A percentile compares a stretch with the other conserved stretches of the same genome.
Conservation (phyloP, 495 filamentous ascomycete genomes). For the Chaetomium tenue region DNA sequence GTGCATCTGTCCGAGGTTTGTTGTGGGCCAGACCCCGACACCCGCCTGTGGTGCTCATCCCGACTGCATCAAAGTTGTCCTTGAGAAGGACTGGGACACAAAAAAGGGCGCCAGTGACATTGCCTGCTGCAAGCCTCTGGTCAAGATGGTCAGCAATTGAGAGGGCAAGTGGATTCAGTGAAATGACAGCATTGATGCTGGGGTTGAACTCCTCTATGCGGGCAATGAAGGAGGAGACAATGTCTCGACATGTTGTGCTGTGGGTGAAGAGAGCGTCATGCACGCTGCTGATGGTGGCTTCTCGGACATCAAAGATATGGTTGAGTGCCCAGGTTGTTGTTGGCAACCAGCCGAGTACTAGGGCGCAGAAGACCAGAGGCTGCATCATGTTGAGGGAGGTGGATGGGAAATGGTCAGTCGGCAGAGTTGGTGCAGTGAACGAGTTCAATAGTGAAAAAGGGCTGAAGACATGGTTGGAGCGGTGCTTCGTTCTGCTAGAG, state of each 20-base stretch:
- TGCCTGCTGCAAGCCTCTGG: conserved; percentile 40
- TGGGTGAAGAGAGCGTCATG: conserved; percentile 53
- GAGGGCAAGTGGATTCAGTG: conserved; percentile 53
- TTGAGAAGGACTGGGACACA: conserved; percentile 63
- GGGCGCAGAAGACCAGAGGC: neutral
- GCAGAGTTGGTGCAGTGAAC: neutral
- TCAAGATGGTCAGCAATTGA: conserved; percentile 51
- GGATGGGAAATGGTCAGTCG: neutral
- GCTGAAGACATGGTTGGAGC: too few relatives aligned
- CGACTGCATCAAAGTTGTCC: conserved; percentile 58
- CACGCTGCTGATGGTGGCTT: conserved; percentile 55
- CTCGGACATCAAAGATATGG: conserved; percentile 48
- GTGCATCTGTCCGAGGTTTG: conserved; percentile 47
- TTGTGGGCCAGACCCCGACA: conserved; percentile 48
- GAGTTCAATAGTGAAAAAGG: neutral
- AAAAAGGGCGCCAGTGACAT: conserved; percentile 48
- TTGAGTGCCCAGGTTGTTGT: conserved; percentile 10
- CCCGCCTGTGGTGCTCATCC: conserved; percentile 57
- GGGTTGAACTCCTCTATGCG: conserved; percentile 58
- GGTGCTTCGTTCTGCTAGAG: too few relatives aligned
- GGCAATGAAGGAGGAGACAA: conserved; percentile 55
- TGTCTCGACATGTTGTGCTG: conserved; percentile 49
- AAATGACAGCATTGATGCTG: conserved; percentile 56
- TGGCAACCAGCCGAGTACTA: neutral
- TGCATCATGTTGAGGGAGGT: neutral